These are phyloP conservation scores for Ottelia alismoides DNA, from an alignment of 106 monocot species.

Conservation along the genomic window DNA sequence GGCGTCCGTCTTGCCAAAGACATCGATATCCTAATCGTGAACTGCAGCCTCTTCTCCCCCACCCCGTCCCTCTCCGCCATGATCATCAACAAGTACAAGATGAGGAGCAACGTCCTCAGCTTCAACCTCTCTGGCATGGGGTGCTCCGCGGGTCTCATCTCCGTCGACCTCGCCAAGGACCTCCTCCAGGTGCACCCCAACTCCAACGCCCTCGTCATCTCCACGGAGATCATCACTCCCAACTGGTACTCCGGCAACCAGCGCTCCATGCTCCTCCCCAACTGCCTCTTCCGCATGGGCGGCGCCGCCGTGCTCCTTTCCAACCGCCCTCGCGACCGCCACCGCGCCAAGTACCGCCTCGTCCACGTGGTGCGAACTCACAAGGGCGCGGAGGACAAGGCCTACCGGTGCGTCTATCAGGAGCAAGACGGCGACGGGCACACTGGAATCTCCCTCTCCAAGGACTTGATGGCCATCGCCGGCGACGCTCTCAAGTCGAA, in stretches of 20 bases:
- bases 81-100: constrained; percentile 8
- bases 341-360: constrained; percentile 3
- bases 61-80: constrained; percentile 7
- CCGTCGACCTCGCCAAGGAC: constrained; percentile 11
- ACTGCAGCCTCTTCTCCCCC: constrained; percentile 7
- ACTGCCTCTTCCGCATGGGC: constrained; percentile 6
- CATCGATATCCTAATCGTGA: constrained; percentile 1
- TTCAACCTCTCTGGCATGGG: constrained; percentile 8
- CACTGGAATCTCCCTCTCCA: constrained; percentile 2
- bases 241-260: constrained; percentile 6
- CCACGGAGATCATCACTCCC: constrained; percentile 5
- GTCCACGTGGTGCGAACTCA: constrained; percentile 5
- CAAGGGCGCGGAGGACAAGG: constrained; percentile 3
- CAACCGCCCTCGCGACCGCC: not conserved
- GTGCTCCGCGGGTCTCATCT: constrained; percentile 7
- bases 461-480: constrained; percentile 6
- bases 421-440: constrained; percentile 1
- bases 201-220: constrained; percentile 1
- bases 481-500: constrained; percentile 8
- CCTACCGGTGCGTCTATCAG: constrained; percentile 8
- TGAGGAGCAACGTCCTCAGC: constrained; percentile 5
- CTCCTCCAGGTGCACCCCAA: constrained; percentile 6
- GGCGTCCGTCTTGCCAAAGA: not conserved
- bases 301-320: constrained; percentile 7
- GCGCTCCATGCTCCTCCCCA: constrained; percentile 3